Evolutionary conservation across 768 basidiomycete species (phyloP).

Genomic region (Phaeotremella fagi): DNA sequence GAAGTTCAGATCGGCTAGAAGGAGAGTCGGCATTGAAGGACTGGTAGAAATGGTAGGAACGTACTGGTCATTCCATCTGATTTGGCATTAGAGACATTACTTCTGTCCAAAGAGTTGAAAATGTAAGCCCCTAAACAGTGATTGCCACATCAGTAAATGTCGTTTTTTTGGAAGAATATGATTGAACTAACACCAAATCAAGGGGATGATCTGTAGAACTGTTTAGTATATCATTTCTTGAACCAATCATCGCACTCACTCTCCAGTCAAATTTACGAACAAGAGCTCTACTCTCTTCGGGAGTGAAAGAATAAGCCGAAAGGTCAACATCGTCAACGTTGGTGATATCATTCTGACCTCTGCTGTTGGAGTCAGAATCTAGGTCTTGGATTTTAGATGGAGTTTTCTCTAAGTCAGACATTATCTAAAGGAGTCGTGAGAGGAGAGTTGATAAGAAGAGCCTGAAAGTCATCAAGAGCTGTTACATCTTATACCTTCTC

Average conservation of each 20-base stretch:
- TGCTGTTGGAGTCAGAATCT: no score
- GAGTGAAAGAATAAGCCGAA: constrained; percentile 14
- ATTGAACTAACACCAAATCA: constrained; percentile 13
- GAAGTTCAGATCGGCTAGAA: constrained; percentile 22
- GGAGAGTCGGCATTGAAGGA: not conserved
- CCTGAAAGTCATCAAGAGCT: no score
- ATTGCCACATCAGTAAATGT: not conserved
- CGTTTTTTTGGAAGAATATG: not conserved
- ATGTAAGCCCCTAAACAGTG: constrained; percentile 6
- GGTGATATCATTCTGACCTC: not conserved
- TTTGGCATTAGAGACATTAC: constrained; percentile 28
- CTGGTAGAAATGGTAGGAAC: not conserved
- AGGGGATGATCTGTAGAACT: constrained; percentile 11
- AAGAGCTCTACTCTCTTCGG: constrained; percentile 10
- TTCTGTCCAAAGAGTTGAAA: constrained; percentile 14
- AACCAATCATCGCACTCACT: not conserved
- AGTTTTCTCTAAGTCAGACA: no score
- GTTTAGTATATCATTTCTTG: no score
- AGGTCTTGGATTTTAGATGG: no score
- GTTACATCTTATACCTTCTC: no score
- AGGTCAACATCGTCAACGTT: constrained; percentile 22
- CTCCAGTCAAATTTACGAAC: constrained; percentile 16
- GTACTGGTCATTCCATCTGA: constrained; percentile 22
- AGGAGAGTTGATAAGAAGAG: no score
- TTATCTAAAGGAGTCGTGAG: no score